phyloP scores from a whole-genome alignment of 192 early-diverging fungal genomes.

The Umbelopsis sp. region DNA sequence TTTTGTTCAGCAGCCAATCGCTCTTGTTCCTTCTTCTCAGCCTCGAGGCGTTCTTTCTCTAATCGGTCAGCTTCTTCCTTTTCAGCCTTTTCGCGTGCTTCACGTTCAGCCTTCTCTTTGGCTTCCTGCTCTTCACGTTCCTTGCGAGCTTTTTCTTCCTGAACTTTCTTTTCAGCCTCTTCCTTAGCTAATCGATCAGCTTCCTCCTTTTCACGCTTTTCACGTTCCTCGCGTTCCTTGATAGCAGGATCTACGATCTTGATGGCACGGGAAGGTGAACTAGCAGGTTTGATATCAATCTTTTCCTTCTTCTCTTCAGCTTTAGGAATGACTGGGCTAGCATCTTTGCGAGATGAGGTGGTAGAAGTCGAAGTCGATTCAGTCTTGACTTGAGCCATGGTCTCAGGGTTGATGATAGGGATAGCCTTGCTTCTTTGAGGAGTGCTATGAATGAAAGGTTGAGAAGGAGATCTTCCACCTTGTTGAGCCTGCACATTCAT shows the following conservation, averaged over 20 bases:
- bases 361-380: constrained; percentile 38
- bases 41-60: not conserved
- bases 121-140: constrained; percentile 29
- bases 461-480: constrained; percentile 9
- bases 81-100: constrained; percentile 26
- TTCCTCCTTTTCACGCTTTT: constrained; percentile 50
- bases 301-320: constrained; percentile 41
- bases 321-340: constrained; percentile 39
- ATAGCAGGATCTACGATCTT: constrained; percentile 56
- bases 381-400: constrained; percentile 70
- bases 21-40: constrained; percentile 15
- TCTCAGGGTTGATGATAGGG: constrained; percentile 76
- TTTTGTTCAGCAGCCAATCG: constrained; percentile 24
- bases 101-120: constrained; percentile 37
- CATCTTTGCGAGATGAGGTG: constrained; percentile 21
- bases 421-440: constrained; percentile 55
- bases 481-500: constrained; percentile 14
- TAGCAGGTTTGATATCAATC: constrained; percentile 34
- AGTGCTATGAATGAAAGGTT: constrained; percentile 22
- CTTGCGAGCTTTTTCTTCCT: constrained; percentile 24
- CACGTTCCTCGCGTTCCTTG: constrained; percentile 46
- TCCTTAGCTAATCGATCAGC: constrained; percentile 36
- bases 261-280: constrained; percentile 36
- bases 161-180: constrained; percentile 28
- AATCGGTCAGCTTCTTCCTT: not conserved